These are phyloP conservation scores for Grigorovia yakushimaensis DNA, from an alignment of 805 yeast species.

Conservation along the genomic window DNA sequence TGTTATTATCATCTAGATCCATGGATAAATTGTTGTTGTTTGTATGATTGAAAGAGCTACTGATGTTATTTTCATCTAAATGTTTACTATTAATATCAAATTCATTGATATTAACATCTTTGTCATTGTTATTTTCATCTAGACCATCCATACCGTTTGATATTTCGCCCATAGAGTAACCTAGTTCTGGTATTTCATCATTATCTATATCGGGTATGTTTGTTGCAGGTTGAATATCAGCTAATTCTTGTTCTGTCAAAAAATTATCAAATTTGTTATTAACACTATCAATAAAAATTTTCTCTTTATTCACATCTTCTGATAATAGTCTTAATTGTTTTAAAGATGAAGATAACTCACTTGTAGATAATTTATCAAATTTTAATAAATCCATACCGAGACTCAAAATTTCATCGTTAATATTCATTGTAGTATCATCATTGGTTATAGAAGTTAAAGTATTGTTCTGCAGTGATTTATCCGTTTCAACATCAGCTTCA, in stretches of 20 bases:
- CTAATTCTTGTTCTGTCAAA: constrained; percentile 23
- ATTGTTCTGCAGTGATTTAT: background rate
- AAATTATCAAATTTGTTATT: constrained; percentile 28
- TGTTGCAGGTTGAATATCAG: constrained; percentile 26
- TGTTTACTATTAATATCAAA: background rate
- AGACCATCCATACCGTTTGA: constrained; percentile 5
- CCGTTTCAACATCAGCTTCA: background rate
- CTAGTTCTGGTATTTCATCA: constrained; percentile 2
- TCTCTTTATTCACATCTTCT: constrained; percentile 45
- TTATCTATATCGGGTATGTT: constrained; percentile 7
- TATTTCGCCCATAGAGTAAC: constrained; percentile 1
- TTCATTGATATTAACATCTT: constrained; percentile 8
- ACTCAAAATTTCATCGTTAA: constrained; percentile 26
- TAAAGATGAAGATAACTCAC: constrained; percentile 63
- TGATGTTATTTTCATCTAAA: background rate
- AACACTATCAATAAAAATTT: constrained; percentile 34
- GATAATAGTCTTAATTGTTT: constrained; percentile 48
- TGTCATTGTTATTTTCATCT: constrained; percentile 17
- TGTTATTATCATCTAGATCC: background rate
- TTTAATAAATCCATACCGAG: constrained; percentile 28
- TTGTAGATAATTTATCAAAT: constrained; percentile 22
- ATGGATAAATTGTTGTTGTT: background rate
- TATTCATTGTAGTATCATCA: constrained; percentile 2
- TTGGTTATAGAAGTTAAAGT: background rate
- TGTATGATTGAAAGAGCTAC: background rate